Evolutionary conservation across 1,139 yeast species (phyloP).

Genomic region (Hyphopichia fennica): DNA sequence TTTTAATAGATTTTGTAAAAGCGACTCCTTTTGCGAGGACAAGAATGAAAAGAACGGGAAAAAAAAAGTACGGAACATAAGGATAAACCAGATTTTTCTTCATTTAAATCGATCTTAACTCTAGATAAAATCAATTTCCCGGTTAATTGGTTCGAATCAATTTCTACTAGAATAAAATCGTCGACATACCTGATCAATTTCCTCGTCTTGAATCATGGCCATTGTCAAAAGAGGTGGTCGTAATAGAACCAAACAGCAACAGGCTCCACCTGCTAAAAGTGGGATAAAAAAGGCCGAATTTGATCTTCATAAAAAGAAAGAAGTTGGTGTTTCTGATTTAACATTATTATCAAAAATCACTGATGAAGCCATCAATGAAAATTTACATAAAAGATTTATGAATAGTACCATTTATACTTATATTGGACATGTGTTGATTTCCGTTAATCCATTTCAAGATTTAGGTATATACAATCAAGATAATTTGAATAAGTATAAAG

Average conservation of each 20-base stretch:
- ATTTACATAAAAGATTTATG: slow-evolving; percentile 83
- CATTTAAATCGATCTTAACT: too few species aligned
- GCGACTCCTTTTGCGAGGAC: background rate
- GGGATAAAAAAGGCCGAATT: slow-evolving; percentile 89
- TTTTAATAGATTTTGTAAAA: background rate
- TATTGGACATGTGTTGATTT: slow-evolving; percentile 85
- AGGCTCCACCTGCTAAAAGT: slow-evolving; percentile 56
- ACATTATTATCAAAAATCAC: slow-evolving; percentile 85
- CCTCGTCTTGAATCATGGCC: slow-evolving; percentile 48
- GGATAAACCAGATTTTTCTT: background rate
- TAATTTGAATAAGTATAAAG: slow-evolving; percentile 73
- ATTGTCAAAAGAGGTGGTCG: slow-evolving; percentile 76
- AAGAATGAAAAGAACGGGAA: background rate
- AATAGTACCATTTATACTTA: slow-evolving; percentile 89
- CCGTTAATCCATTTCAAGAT: slow-evolving; percentile 96
- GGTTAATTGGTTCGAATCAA: too few species aligned
- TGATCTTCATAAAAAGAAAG: slow-evolving; percentile 85
- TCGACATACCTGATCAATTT: too few species aligned
- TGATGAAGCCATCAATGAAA: slow-evolving; percentile 91
- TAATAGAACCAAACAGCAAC: slow-evolving; percentile 55
- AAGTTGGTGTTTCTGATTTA: slow-evolving; percentile 95
- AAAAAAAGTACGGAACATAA: background rate
- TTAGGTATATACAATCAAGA: slow-evolving; percentile 89
- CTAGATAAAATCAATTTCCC: too few species aligned
- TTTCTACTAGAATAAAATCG: too few species aligned